A percentile compares a stretch with the other conserved stretches of the same genome.
Evolutionary conservation across 1,284 basidiomycete genomes (phyloP).

Genomic region (Cutaneotrichosporon mucoides): DNA sequence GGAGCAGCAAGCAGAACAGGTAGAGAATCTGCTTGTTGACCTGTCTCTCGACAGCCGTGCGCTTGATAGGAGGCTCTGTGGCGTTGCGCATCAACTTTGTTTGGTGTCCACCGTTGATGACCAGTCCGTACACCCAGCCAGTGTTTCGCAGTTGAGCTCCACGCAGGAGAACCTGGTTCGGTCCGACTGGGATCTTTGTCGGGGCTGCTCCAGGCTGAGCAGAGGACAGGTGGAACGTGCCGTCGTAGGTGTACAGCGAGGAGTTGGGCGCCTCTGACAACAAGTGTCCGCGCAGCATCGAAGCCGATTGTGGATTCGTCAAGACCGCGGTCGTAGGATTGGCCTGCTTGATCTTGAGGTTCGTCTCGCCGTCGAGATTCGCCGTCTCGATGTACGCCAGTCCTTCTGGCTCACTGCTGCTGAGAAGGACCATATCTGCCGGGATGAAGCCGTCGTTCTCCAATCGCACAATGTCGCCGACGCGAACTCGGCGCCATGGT

Average conservation of each 20-base stretch:
- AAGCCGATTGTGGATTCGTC: conserved; percentile 71
- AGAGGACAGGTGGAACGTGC: conserved; percentile 61
- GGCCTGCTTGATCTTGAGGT: conserved; percentile 97
- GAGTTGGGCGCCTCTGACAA: conserved; percentile 97
- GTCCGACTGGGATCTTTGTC: conserved; percentile 83
- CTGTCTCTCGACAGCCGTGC: conserved; percentile 91
- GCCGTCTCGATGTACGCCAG: conserved; percentile 97
- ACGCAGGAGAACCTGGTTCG: conserved; percentile 88
- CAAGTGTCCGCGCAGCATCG: conserved; percentile 72
- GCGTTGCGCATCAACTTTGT: conserved; percentile 94
- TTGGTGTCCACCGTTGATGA: conserved; percentile 95
- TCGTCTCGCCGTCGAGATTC: conserved; percentile 97
- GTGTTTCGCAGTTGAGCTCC: conserved; percentile 98
- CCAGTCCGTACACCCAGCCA: conserved; percentile 93
- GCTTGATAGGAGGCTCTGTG: conserved; percentile 95
- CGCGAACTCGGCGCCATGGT: conserved; percentile 84
- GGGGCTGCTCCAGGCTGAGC: conserved; percentile 38
- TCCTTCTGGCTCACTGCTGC: conserved; percentile 92
- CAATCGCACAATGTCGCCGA: conserved; percentile 88
- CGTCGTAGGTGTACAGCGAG: conserved; percentile 93
- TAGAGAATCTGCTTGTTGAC: conserved; percentile 98
- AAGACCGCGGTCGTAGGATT: conserved; percentile 73
- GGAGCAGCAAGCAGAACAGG: conserved; percentile 81
- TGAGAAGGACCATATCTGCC: conserved; percentile 83
- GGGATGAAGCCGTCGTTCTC: conserved; percentile 94